Evolutionary conservation across 306 rosid species (phyloP), one percentile per base, ranked within the genome.

Genomic region (Begonia fuchsioides): DNA sequence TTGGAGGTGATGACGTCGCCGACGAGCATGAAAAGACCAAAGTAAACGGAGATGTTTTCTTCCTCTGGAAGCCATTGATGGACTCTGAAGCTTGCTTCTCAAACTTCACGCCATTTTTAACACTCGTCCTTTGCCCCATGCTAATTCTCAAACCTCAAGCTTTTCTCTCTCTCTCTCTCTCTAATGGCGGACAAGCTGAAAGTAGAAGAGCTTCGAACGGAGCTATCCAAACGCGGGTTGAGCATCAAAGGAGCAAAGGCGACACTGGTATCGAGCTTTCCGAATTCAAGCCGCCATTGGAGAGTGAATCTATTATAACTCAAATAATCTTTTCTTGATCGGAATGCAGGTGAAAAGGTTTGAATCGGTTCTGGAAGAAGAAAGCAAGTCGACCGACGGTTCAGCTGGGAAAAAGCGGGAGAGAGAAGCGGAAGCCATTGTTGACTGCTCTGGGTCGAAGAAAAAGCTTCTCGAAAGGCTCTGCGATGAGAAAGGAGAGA

Each of bases 31-130:
- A 26, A 26, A 26, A 26, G 47, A 26, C 35, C 35, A 26, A 3
- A 1, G 35, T 26, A 26, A 3, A 26, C 35, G 35, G 35, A 26
- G 35, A 8, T 41, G 14, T 41, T 41, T 41, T 41, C 45, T 41
- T 41, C 45, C 45, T 41, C 45, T 10, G 45, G 45, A 41, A 41
- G 45, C 45, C 14, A 10, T 41, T 10, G 12, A 41, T 2, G 45
- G 14, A 41, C 7, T 41, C 45, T 10, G 45, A 41, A 41, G 6
- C 45, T 41, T 41, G 45, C 45, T 41, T 41, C 45, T 41, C 69
- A 79, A 82, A 86, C 68, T 74, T 79, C 49, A 26, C 35, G 35
- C 35, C 35, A 26, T 26, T 26, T 26, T 26, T 26, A 26, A 4
- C 35, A 26, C 8, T 26, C 35, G 2, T 6, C 3, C 32, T 20